Evolutionary conservation across 2,329 filamentous ascomycete genomes (phyloP), one percentile per base, ranked within the genome.

Genomic region (Coniochaeta hoffmannii): DNA sequence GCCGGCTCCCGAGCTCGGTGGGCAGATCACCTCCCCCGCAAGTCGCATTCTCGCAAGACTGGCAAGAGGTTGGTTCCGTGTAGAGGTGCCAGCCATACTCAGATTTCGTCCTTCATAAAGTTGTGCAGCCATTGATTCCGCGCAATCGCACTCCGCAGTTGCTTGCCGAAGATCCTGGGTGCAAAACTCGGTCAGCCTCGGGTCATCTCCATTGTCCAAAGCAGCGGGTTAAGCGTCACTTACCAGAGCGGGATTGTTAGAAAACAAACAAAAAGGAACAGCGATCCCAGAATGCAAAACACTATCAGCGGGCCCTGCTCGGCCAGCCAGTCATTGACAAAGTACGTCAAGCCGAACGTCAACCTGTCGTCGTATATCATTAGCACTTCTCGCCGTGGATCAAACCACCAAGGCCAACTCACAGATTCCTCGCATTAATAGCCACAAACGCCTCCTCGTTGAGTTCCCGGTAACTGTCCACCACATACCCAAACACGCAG

Each of bases 381-480:
- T 28, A 12, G 15, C 4, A 28, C 1, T n/a, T 5, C 6, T 28
- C 14, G 19, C 19, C 17, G 41, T 26, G 3, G 41, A 2, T 12
- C 2, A 8, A 12, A 22, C 17, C 6, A 19, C 30, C 30, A 32
- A 32, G 34, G 15, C 5, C 34, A 6, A 28, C 41, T 22, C 3
- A 46, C 30, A 78, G 58, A 55, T 77, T 77, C 53, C 76, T 68
- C 5, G 75, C 72, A 56, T 78, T 79, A 64, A 79, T 77, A 14
- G 76, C 76, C 17, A 79, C 76, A 58, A 79, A 77, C 1, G 75
- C 75, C 64, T 77, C 76, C 62, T 76, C 75, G 30, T 71, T 73
- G 54, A 76, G 63, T 22, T 69, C 67, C 26, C 71, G 73, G 62
- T 77, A 75, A 36, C 71, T 70, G 62, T 80, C 77, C 50, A 79